A percentile compares a stretch with the other conserved stretches of the same genome.
Conservation (phyloP, 2,329 filamentous ascomycete species). For the Hypoxylon sp. region DNA sequence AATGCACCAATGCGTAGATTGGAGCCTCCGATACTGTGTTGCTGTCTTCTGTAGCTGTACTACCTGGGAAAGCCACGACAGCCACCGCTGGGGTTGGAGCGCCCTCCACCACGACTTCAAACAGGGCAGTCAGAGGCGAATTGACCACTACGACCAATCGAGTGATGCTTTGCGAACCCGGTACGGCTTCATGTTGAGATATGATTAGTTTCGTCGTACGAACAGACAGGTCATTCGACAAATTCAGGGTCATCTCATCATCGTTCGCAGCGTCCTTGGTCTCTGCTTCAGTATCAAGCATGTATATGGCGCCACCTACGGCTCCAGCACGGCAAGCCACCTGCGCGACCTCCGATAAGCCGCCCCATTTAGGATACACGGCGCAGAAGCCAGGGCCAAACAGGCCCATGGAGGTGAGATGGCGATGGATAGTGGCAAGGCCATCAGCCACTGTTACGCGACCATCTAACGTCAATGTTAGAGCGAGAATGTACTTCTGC, state of each 20-base stretch:
- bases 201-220: slow-evolving; percentile 68
- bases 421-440: slow-evolving; percentile 79
- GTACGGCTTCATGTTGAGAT: slow-evolving; percentile 53
- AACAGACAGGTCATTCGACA: slow-evolving; percentile 71
- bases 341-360: slow-evolving; percentile 88
- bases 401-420: slow-evolving; percentile 86
- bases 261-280: slow-evolving; percentile 47
- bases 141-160: slow-evolving; percentile 78
- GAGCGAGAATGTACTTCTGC: slow-evolving; percentile 71
- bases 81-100: slow-evolving; percentile 80
- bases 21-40: slow-evolving; percentile 57
- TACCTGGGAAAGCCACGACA: slow-evolving; percentile 74
- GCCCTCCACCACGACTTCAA: slow-evolving; percentile 79
- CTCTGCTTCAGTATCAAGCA: slow-evolving; percentile 79
- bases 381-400: slow-evolving; percentile 92
- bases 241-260: slow-evolving; percentile 58
- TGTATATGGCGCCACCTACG: slow-evolving; percentile 91
- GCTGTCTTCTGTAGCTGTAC: slow-evolving; percentile 58
- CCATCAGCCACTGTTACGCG: slow-evolving; percentile 75
- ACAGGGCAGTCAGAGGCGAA: slow-evolving; percentile 74
- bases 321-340: slow-evolving; percentile 91
- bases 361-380: slow-evolving; percentile 93
- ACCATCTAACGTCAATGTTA: slow-evolving; percentile 79
- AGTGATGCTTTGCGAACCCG: slow-evolving; percentile 59
- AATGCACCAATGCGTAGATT: slow-evolving; percentile 78